phyloP scores from a whole-genome alignment of 768 basidiomycete genomes.

The Terana coerulea region DNA sequence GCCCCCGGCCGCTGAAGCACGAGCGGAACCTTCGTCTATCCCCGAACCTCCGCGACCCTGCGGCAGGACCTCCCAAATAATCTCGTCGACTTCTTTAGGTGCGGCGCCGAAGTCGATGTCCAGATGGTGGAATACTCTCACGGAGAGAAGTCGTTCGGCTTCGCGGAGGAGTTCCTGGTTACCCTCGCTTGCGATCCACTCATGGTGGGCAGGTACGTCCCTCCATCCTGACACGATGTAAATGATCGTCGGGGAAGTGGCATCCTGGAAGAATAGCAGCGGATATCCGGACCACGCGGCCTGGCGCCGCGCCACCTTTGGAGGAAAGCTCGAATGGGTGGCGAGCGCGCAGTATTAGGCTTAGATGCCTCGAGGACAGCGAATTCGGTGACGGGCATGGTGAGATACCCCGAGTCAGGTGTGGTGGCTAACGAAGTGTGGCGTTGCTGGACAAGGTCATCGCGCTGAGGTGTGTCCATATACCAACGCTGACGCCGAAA shows the following conservation, averaged over 20 bases:
- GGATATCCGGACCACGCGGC: constrained; percentile 38
- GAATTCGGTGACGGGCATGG: constrained; percentile 44
- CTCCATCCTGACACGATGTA: constrained; percentile 45
- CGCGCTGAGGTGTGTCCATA: too few relatives aligned
- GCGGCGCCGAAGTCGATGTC: constrained; percentile 35
- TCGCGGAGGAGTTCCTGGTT: constrained; percentile 35
- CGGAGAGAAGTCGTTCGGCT: constrained; percentile 28
- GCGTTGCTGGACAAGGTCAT: too few relatives aligned
- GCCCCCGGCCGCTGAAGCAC: too few relatives aligned
- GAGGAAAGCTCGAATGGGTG: constrained; percentile 29
- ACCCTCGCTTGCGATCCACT: constrained; percentile 38
- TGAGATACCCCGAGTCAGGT: neutral
- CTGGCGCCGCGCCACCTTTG: constrained; percentile 31
- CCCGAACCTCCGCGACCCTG: too few relatives aligned
- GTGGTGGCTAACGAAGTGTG: neutral
- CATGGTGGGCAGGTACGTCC: constrained; percentile 35
- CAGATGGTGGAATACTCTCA: constrained; percentile 36
- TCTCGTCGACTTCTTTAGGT: constrained; percentile 9
- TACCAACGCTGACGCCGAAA: too few relatives aligned
- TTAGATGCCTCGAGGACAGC: constrained; percentile 33
- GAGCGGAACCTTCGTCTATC: too few relatives aligned
- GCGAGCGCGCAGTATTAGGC: constrained; percentile 28
- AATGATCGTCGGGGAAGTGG: constrained; percentile 20
- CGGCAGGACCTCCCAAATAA: constrained; percentile 13
- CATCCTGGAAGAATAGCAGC: constrained; percentile 36